Base-by-base conservation (phyloP, 805 yeast species). In the Millerago galiae region DNA sequence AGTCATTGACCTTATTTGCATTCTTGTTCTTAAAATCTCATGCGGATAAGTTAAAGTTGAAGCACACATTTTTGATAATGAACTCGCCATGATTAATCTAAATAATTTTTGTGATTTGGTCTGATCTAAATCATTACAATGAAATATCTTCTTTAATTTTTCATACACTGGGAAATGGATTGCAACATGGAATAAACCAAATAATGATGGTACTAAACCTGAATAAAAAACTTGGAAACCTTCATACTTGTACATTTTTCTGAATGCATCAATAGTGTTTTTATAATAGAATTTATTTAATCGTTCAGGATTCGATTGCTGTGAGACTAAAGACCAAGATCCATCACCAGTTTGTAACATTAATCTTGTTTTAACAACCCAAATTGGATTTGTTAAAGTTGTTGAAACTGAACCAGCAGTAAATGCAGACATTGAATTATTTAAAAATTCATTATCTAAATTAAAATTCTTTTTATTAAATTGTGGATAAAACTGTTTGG, bases 101-200 rank as follows among this genome's bases (percentile, higher is more conserved):
- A 62, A 39, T 30, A 77, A 43, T 59, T 56, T 36, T 52, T 53
- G 35, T 6, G 48, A 42, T 51, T 50, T 50, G 46, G 48, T 46
- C n/a, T 51, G 50, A 21, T 49, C 43, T 8, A 38, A 45, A 21
- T 52, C 60, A 30, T 54, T 51, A 41, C 54, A 58, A 6, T 55
- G 48, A 25, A 85, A 70, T 27, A 68, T n/a, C 16, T 60, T 59
- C 58, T 91, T 91, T 49, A 91, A 68, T 52, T 77, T 72, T 57
- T 91, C 99, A 61, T 91, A 91, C 9, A 89, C 77, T 26, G 98
- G 98, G 71, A 91, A 91, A 63, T 91, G 98, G 40, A 91, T 84
- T 1, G 97, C 98, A 35, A 91, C 98, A 61, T 91, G 98, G 33
- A 86, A 69, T 27, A 91, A 71, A 0, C 99, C 99, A 53, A 91